Evolutionary conservation across 2,329 filamentous ascomycete species (phyloP).

Genomic region (Leptographium flavum): DNA sequence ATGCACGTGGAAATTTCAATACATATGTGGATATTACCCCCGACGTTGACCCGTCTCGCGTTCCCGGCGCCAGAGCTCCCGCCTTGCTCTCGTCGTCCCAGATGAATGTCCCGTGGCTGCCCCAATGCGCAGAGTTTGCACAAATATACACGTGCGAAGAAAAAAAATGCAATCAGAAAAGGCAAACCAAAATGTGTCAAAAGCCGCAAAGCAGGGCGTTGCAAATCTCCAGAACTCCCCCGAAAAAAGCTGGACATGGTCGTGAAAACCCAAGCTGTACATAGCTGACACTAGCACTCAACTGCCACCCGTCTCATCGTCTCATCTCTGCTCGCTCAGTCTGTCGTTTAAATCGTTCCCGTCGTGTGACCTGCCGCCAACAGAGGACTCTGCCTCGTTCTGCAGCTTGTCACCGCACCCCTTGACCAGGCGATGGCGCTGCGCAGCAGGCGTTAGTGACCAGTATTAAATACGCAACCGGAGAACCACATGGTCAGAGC

Average conservation of each 20-base stretch:
- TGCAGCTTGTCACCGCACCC: conserved; percentile 34
- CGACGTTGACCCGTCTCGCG: not conserved
- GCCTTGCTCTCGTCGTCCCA: not conserved
- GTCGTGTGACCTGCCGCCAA: not conserved
- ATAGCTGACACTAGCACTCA: not conserved
- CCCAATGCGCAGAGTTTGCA: not conserved
- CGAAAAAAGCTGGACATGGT: not conserved
- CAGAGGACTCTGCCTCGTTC: not conserved
- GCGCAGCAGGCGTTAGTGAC: not conserved
- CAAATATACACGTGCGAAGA: not conserved
- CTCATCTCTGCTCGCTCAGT: not conserved
- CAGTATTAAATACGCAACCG: too few species aligned
- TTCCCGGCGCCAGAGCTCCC: not conserved
- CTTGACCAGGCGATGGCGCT: conserved; percentile 51
- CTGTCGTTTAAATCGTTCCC: not conserved
- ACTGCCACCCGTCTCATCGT: not conserved
- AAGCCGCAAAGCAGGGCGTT: not conserved
- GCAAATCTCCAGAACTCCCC: not conserved
- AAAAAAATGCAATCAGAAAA: not conserved
- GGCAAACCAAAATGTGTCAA: not conserved
- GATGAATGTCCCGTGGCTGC: not conserved
- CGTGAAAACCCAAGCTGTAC: not conserved
- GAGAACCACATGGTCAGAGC: conserved; percentile 16
- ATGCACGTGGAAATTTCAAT: not conserved
- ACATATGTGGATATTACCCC: not conserved